Evolutionary conservation across 73 alveolate genomes (phyloP).

Genomic region (Symbiodinium natans): DNA sequence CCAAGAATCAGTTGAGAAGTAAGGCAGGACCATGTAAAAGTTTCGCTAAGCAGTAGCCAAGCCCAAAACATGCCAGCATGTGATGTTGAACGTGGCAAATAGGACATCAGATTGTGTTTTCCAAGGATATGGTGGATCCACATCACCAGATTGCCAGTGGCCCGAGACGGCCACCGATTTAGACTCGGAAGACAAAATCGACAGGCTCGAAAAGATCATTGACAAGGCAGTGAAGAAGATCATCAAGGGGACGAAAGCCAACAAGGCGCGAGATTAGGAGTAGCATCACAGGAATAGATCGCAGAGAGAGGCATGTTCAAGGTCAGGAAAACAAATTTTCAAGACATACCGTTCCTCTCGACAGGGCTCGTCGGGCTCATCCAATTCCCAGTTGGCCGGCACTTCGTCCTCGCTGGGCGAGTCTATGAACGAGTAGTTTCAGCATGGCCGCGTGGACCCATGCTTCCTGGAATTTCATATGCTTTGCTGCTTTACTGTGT

Average conservation of each 20-base stretch:
- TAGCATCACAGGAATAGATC: too few relatives aligned
- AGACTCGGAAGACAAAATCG: constrained; percentile 21
- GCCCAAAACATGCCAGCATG: background rate
- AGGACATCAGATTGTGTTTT: background rate
- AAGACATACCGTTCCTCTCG: background rate
- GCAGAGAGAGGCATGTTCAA: too few relatives aligned
- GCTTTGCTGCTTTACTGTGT: too few relatives aligned
- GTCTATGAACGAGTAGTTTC: background rate
- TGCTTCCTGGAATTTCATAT: too few relatives aligned
- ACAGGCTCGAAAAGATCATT: constrained; percentile 32
- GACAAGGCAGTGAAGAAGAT: constrained; percentile 70
- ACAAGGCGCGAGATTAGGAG: too few relatives aligned
- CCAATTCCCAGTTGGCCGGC: background rate
- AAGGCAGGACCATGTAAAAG: too few relatives aligned
- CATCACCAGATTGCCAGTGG: constrained; percentile 46
- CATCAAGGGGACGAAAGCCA: constrained; percentile 15
- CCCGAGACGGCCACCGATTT: constrained; percentile 65
- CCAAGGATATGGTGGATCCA: constrained; percentile 72
- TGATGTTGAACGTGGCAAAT: too few relatives aligned
- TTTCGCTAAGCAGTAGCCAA: too few relatives aligned
- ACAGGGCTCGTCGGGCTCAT: background rate
- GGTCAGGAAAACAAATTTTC: too few relatives aligned
- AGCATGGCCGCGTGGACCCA: too few relatives aligned
- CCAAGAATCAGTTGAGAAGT: too few relatives aligned
- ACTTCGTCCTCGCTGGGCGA: background rate